phyloP scores from a whole-genome alignment of 192 early-diverging fungal genomes.

The Podila horticola region DNA sequence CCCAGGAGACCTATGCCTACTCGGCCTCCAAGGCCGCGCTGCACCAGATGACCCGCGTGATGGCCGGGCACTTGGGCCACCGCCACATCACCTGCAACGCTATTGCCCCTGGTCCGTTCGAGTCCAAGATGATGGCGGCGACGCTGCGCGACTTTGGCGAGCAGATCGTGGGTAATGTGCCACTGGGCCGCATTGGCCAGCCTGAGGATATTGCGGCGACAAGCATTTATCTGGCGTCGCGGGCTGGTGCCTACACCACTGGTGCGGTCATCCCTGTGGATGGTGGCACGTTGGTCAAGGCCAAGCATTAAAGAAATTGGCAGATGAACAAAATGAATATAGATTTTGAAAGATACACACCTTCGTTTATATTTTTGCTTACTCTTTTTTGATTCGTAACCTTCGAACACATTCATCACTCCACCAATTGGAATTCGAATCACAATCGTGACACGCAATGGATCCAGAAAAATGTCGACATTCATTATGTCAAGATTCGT shows the following conservation, averaged over 20 bases:
- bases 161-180: constrained; percentile 63
- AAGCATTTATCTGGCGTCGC: constrained; percentile 78
- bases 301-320: constrained; percentile 49
- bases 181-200: constrained; percentile 81
- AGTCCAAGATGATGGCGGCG: constrained; percentile 81
- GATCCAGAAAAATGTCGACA: too few species aligned
- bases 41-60: constrained; percentile 75
- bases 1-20: constrained; percentile 74
- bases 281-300: constrained; percentile 70
- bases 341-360: too few species aligned
- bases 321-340: too few species aligned
- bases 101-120: constrained; percentile 78
- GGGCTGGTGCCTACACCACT: constrained; percentile 83
- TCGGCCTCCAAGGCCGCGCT: constrained; percentile 83
- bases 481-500: too few species aligned
- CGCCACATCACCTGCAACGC: constrained; percentile 72
- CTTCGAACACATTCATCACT: too few species aligned
- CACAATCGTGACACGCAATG: too few species aligned
- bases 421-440: too few species aligned
- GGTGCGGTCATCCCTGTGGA: constrained; percentile 87
- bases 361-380: too few species aligned
- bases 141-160: constrained; percentile 66
- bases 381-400: too few species aligned
- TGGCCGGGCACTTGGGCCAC: constrained; percentile 71
- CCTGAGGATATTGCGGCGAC: constrained; percentile 90